A percentile compares a stretch with the other conserved stretches of the same genome.
These are phyloP conservation scores for Athelia psychrophila DNA, from an alignment of 1,284 basidiomycete genomes.

Conservation along the genomic window DNA sequence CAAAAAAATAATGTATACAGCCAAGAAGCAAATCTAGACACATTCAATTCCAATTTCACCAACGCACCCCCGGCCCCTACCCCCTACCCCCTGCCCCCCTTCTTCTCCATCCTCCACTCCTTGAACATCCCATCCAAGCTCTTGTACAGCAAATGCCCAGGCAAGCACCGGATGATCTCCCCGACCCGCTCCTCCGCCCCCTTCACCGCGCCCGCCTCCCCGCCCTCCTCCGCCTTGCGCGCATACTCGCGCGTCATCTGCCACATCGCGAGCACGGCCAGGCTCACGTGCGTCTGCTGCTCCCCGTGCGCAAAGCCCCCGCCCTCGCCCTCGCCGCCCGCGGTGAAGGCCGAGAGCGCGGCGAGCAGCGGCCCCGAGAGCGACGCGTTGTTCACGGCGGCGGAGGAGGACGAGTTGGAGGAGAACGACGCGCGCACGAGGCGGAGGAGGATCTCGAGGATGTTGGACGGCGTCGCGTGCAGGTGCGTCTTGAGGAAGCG, in stretches of 20 bases:
- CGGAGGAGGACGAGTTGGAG: slow-evolving; percentile 54
- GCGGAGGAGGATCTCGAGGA: slow-evolving; percentile 87
- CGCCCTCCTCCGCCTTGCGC: slow-evolving; percentile 61
- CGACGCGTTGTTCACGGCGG: slow-evolving; percentile 51
- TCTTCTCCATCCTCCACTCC: slow-evolving; percentile 84
- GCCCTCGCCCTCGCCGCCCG: slow-evolving; percentile 19
- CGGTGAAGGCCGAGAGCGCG: slow-evolving; percentile 42
- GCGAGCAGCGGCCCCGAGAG: slow-evolving; percentile 63
- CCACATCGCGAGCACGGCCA: slow-evolving; percentile 90
- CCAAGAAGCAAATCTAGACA: not conserved
- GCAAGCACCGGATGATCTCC: slow-evolving; percentile 86
- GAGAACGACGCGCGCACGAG: slow-evolving; percentile 79
- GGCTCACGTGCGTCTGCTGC: slow-evolving; percentile 90
- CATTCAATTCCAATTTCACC: not conserved
- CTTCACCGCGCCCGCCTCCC: slow-evolving; percentile 33
- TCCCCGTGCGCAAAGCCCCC: slow-evolving; percentile 76
- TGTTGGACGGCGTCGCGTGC: slow-evolving; percentile 74
- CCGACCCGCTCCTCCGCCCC: slow-evolving; percentile 80
- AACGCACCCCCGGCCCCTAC: not conserved
- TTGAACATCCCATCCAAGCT: slow-evolving; percentile 91
- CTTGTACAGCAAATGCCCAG: slow-evolving; percentile 82
- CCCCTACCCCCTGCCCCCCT: slow-evolving; percentile 41
- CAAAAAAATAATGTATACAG: not conserved
- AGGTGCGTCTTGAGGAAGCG: slow-evolving; percentile 88
- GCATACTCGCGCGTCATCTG: slow-evolving; percentile 82